Evolutionary conservation across 768 basidiomycete species (phyloP).

Genomic region (Lactarius tabidus): DNA sequence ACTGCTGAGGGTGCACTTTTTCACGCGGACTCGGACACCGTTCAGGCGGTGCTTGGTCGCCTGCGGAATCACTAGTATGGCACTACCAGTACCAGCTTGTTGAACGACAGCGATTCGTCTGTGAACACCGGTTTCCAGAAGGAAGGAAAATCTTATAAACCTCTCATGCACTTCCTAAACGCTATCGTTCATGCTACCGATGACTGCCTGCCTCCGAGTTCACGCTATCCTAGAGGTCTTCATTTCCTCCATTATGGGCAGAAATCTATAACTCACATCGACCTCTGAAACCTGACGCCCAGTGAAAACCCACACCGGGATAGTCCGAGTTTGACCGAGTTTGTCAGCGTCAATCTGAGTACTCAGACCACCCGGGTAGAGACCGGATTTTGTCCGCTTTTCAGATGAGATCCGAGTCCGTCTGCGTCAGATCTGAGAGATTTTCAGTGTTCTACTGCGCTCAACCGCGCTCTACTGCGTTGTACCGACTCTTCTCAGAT

Average conservation of each 20-base stretch:
- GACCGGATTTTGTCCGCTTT: too few relatives aligned
- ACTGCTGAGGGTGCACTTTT: background rate
- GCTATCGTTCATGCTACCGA: background rate
- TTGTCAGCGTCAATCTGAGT: too few relatives aligned
- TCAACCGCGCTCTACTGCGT: too few relatives aligned
- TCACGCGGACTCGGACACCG: background rate
- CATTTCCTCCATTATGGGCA: background rate
- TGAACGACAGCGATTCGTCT: background rate
- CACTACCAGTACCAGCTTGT: background rate
- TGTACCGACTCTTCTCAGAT: too few relatives aligned
- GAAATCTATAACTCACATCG: too few relatives aligned
- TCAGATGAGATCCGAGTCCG: too few relatives aligned
- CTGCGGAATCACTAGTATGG: background rate
- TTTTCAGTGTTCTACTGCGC: too few relatives aligned
- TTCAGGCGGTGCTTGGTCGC: background rate
- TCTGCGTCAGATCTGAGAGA: too few relatives aligned
- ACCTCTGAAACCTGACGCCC: background rate
- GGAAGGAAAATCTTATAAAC: background rate
- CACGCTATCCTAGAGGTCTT: background rate
- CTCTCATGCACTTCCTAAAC: background rate
- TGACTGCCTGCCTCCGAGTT: background rate
- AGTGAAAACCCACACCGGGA: too few relatives aligned
- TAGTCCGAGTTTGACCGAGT: too few relatives aligned
- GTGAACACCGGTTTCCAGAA: too few relatives aligned
- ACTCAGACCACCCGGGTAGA: too few relatives aligned